Base-by-base conservation (phyloP, 495 filamentous ascomycete genomes). In the Astrothelium macrocarpum region DNA sequence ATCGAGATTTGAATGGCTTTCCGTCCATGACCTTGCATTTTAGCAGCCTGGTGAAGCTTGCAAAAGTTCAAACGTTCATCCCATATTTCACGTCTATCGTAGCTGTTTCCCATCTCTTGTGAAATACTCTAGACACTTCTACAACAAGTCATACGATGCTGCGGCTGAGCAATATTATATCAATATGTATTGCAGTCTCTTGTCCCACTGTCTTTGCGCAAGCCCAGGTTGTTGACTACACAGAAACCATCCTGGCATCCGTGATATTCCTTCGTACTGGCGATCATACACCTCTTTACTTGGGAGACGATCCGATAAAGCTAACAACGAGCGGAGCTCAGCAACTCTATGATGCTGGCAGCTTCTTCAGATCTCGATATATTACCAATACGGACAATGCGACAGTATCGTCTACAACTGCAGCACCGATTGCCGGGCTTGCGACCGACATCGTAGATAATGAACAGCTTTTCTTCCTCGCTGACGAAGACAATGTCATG, bases 251-350 rank as follows among this genome's bases (percentile, higher is more conserved):
- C 29, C 86, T 87, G 72, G 85, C 82, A 43, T 78, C 84, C 28
- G 88, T 89, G 60, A 82, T 89, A 67, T 91, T 88, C 77, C 84
- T 82, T 43, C 80, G 86, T 14, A 80, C 90, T 66, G 90, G 90
- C 53, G 90, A 92, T 63, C 84, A 84, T 25, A 88, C 86, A 0
- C 82, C 88, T n/a, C 46, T 65, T 25, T 79, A 83, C 67, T 68
- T 76, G 4, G 76, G 83, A 10, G 67, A 75, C 32, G 79, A 78
- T 0, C 76, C 81, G 0, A 78, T 66, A 18, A 64, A 67, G 2
- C 74, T 95, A 66, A 91, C 88, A 0, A 74, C 85, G 9, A 78
- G 88, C 61, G 90, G 90, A 43, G 86, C 87, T 53, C 80, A 81
- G 53, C 79, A 91, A 68, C 72, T 87, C n/a, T 81, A 79, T 68